A percentile compares a stretch with the other conserved stretches of the same genome.
Conservation (phyloP, 1,284 basidiomycete genomes). For the Trichosporon faecale region DNA sequence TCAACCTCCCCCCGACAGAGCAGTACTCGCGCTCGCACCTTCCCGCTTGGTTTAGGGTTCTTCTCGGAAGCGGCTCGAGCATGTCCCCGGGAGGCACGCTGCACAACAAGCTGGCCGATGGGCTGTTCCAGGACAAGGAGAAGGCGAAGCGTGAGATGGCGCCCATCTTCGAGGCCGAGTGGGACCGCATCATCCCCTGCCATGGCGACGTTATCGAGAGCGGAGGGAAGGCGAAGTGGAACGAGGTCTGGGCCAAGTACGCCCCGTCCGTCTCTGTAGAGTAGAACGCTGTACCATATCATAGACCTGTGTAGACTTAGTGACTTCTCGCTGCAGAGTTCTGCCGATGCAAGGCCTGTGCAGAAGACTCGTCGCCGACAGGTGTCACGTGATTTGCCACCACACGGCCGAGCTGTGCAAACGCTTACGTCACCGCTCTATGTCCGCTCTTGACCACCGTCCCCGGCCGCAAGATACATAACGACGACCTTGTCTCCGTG, state of each 20-base stretch:
- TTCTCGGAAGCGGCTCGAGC: slow-evolving; percentile 32
- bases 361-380: not conserved
- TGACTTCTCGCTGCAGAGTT: not conserved
- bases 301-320: not conserved
- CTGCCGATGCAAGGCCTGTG: not conserved
- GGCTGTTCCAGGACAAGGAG: slow-evolving; percentile 62
- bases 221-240: slow-evolving; percentile 69
- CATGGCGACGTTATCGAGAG: slow-evolving; percentile 83
- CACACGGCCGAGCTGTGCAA: not conserved
- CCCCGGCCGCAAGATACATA: not conserved
- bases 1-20: slow-evolving; percentile 83
- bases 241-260: slow-evolving; percentile 36
- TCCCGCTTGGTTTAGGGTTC: slow-evolving; percentile 46
- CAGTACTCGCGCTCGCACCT: slow-evolving; percentile 64
- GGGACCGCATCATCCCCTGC: slow-evolving; percentile 84
- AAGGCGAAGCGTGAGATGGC: slow-evolving; percentile 35
- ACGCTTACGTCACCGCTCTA: not conserved
- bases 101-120: slow-evolving; percentile 60
- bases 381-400: not conserved
- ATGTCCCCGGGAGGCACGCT: slow-evolving; percentile 62
- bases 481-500: not conserved
- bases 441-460: not conserved
- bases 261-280: not conserved
- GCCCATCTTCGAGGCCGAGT: slow-evolving; percentile 58
- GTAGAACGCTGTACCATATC: not conserved